Percentiles rank a stretch among this genome's conserved stretches.
Evolutionary conservation across 1,139 yeast species (phyloP).

Genomic region (Lodderomyces margitis): DNA sequence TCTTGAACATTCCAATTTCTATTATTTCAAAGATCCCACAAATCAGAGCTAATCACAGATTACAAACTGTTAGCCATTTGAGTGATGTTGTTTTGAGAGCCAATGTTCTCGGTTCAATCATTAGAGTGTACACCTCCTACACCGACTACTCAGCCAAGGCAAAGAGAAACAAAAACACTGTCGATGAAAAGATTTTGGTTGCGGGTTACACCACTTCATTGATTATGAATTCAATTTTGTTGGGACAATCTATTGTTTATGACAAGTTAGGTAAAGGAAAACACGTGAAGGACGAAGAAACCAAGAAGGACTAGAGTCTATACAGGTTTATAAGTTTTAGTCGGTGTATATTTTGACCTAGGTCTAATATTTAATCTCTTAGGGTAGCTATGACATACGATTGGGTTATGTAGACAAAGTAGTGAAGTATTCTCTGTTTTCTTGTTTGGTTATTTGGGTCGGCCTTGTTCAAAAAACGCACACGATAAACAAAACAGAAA

Average conservation of each 20-base stretch:
- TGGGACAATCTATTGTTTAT: conserved; percentile 33
- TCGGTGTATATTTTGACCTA: too few relatives aligned
- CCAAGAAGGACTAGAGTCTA: background rate
- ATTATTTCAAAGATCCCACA: conserved; percentile 58
- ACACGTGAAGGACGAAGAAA: conserved; percentile 8
- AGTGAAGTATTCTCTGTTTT: too few relatives aligned
- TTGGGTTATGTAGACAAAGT: too few relatives aligned
- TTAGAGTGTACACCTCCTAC: conserved; percentile 57
- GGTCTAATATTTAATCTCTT: too few relatives aligned
- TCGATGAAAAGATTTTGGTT: conserved; percentile 29
- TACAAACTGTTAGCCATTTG: conserved; percentile 54
- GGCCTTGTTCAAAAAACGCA: too few relatives aligned
- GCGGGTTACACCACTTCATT: conserved; percentile 38
- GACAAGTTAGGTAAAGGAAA: conserved; percentile 16
- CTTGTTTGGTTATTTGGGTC: too few relatives aligned
- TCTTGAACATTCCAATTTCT: conserved; percentile 53
- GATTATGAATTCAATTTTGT: conserved; percentile 30
- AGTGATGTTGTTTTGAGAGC: conserved; percentile 54
- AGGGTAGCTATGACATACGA: too few relatives aligned
- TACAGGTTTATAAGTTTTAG: too few relatives aligned
- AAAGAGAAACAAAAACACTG: conserved; percentile 15
- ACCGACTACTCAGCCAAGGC: conserved; percentile 29
- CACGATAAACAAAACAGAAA: too few relatives aligned
- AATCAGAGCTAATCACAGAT: conserved; percentile 44
- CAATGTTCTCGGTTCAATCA: conserved; percentile 52